phyloP scores from a whole-genome alignment of 371 early-diverging fungal species.

The Smittium mucronatum region DNA sequence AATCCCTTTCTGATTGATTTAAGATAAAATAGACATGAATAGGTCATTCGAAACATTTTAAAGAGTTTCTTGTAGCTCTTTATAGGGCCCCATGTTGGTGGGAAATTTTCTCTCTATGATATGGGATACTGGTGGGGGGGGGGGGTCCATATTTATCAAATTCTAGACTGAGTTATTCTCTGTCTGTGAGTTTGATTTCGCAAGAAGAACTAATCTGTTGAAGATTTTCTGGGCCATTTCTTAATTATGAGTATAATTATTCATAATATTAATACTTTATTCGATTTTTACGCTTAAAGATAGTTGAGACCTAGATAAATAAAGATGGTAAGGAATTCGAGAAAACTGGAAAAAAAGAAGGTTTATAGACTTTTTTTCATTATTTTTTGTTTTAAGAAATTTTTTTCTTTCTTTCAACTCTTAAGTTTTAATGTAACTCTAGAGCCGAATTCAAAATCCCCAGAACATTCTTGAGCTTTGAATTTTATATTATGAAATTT shows the following conservation, averaged over 20 bases:
- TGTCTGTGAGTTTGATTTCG: neutral
- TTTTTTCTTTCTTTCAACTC: neutral
- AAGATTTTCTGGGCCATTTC: neutral
- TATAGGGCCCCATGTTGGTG: neutral
- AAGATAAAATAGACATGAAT: neutral
- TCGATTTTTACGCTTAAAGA: neutral
- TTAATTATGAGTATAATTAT: neutral
- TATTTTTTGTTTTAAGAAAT: neutral
- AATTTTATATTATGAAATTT: neutral
- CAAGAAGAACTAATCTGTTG: neutral
- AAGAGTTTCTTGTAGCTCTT: neutral
- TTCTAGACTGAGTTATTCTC: neutral
- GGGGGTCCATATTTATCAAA: neutral
- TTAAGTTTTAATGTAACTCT: neutral
- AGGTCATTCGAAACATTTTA: neutral
- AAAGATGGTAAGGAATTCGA: neutral
- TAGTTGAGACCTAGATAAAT: neutral
- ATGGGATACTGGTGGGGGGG: neutral
- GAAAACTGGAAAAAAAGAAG: neutral
- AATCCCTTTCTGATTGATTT: neutral
- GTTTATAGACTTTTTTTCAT: neutral
- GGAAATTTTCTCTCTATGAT: neutral
- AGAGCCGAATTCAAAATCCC: neutral
- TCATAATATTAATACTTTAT: neutral
- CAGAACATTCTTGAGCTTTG: neutral